Base-by-base conservation (phyloP, 2,329 filamentous ascomycete genomes). In the Paecilomyces sp. region DNA sequence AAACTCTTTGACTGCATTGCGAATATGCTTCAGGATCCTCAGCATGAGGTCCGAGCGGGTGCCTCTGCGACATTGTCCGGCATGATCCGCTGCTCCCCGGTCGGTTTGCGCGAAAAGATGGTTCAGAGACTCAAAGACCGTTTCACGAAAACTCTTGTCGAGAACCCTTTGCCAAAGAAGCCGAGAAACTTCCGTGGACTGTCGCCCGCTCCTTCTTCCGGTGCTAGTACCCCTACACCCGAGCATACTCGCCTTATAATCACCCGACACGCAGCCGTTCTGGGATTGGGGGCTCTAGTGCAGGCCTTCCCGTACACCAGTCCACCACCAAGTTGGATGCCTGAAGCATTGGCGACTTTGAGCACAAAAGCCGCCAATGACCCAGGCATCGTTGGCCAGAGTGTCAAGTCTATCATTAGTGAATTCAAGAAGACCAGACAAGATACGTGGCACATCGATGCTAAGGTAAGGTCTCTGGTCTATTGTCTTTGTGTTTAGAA, bases 351-450 rank as follows among this genome's bases (percentile, higher is more conserved):
- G 57, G 92, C 93, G 11, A 89, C 88, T 11, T 77, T 99, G 64
- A 95, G 93, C 5, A 86, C 88, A 36, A 88, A 88, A 65, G 92
- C 95, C 9, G 92, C 93, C 0, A 90, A 86, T 54, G 94, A 99
- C 69, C 87, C 91, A 0, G 94, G 94, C 0, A 88, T 95, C 60
- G 92, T 99, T 58, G 94, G 94, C 2, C 96, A 96, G 77, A 94
- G 93, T 61, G 95, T 96, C 11, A 99, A 99, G 83, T 85, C 84
- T 18, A 92, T 97, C 36, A 80, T 99, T 65, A 92, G 92, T 62
- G 95, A 99, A 70, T 99, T 99, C 82, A 99, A 99, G 81, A 99
- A 99, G 85, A 99, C 94, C 54, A 87, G 94, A 73, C 94, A 99
- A 76, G 94, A 99, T 80, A 99, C 93, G 66, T 99, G 94, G 94